Evolutionary conservation across 1,284 basidiomycete species (phyloP).

Genomic region (Malassezia obtusa): DNA sequence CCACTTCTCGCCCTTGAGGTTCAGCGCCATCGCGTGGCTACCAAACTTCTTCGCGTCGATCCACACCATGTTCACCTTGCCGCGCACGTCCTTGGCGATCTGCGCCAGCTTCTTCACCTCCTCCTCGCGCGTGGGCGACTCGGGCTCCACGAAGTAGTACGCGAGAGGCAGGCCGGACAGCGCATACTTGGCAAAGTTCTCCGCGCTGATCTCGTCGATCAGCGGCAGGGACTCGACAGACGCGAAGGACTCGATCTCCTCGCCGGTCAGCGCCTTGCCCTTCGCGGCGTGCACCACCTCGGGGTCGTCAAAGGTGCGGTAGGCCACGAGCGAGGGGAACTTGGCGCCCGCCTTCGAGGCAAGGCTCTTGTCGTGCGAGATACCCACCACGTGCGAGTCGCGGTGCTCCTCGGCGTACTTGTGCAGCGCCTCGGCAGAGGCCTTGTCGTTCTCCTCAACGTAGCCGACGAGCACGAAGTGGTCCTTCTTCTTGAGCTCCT

Average conservation of each 20-base stretch:
- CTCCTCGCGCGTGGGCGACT: slow-evolving; percentile 59
- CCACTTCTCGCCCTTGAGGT: slow-evolving; percentile 69
- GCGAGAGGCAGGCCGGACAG: slow-evolving; percentile 74
- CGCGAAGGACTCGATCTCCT: slow-evolving; percentile 59
- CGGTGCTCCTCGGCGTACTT: slow-evolving; percentile 74
- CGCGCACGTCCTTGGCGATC: slow-evolving; percentile 69
- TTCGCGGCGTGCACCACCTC: slow-evolving; percentile 55
- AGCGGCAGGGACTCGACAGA: slow-evolving; percentile 74
- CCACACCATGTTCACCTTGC: slow-evolving; percentile 92
- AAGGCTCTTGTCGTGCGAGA: slow-evolving; percentile 57
- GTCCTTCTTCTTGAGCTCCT: slow-evolving; percentile 80
- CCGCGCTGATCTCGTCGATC: slow-evolving; percentile 83
- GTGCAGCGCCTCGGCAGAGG: slow-evolving; percentile 57
- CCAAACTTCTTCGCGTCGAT: slow-evolving; percentile 88
- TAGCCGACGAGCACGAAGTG: slow-evolving; percentile 84
- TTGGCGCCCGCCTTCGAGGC: slow-evolving; percentile 61
- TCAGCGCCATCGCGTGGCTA: slow-evolving; percentile 90
- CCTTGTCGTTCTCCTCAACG: slow-evolving; percentile 61
- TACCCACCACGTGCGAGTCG: slow-evolving; percentile 85
- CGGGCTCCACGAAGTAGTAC: slow-evolving; percentile 85
- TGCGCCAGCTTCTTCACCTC: slow-evolving; percentile 64
- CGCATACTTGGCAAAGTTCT: slow-evolving; percentile 85
- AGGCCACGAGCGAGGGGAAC: slow-evolving; percentile 76
- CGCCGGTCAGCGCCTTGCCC: slow-evolving; percentile 46
- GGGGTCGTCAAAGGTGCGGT: slow-evolving; percentile 84